A percentile compares a stretch with the other conserved stretches of the same genome.
These are phyloP conservation scores for Chernovozyma aurita DNA, from an alignment of 1,139 yeast species.

Conservation along the genomic window DNA sequence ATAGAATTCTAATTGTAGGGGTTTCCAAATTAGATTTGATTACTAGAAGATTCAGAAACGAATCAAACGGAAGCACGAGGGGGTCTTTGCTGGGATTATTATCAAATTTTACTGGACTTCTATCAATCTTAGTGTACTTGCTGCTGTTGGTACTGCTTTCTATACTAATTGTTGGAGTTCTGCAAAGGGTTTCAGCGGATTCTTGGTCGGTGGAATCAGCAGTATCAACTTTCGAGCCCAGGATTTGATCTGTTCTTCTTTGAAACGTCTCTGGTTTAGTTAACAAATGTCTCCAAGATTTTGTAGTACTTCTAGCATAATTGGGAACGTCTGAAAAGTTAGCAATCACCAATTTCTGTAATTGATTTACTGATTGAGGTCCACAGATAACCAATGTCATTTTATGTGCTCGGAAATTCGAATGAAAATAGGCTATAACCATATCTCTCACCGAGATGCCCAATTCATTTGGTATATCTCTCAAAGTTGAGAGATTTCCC, in stretches of 20 bases:
- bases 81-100: background rate
- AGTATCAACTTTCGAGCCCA: background rate
- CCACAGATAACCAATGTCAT: conserved; percentile 59
- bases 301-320: background rate
- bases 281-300: background rate
- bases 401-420: conserved; percentile 30
- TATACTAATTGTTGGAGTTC: too few relatives aligned
- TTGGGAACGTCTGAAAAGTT: conserved; percentile 1
- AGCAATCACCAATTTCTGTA: conserved; percentile 46
- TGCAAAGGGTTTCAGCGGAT: too few relatives aligned
- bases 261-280: too few relatives aligned
- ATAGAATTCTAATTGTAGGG: background rate
- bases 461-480: conserved; percentile 11
- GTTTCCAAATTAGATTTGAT: background rate
- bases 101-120: background rate
- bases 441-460: conserved; percentile 13
- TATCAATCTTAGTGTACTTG: background rate
- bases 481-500: conserved; percentile 35
- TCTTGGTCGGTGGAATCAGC: too few relatives aligned
- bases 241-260: background rate
- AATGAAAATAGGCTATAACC: conserved; percentile 23
- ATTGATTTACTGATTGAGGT: conserved; percentile 54
- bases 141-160: background rate
- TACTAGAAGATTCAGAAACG: background rate
- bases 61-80: background rate